Evolutionary conservation across 2,329 filamentous ascomycete species (phyloP).

Genomic region (Dactylellina parvicollis): DNA sequence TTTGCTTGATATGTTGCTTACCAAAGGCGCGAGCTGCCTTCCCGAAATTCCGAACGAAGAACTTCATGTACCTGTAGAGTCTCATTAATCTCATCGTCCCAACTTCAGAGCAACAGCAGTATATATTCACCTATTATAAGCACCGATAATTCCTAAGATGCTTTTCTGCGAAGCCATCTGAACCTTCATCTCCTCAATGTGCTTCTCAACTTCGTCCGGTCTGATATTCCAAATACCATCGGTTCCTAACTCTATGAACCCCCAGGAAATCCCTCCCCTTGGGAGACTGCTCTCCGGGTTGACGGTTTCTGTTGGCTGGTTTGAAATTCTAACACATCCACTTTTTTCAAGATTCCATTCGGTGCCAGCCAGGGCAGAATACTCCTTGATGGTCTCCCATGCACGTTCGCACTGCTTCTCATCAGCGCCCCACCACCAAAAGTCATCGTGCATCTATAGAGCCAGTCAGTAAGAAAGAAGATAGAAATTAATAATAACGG

Average conservation of each 20-base stretch:
- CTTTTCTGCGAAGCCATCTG: slow-evolving; percentile 68
- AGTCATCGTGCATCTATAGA: slow-evolving; percentile 68
- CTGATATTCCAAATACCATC: slow-evolving; percentile 70
- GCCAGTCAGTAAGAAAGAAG: slow-evolving; percentile 62
- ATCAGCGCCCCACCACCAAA: slow-evolving; percentile 72
- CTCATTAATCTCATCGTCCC: slow-evolving; percentile 71
- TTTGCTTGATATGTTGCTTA: slow-evolving; percentile 67
- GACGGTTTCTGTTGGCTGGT: neutral
- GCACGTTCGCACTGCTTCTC: slow-evolving; percentile 66
- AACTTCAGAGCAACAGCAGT: no score
- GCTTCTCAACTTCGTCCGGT: slow-evolving; percentile 68
- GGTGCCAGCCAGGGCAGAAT: slow-evolving; percentile 68
- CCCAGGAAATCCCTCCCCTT: slow-evolving; percentile 68
- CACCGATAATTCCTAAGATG: slow-evolving; percentile 70
- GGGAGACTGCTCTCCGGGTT: slow-evolving; percentile 62
- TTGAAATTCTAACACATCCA: slow-evolving; percentile 61
- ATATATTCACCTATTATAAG: slow-evolving; percentile 68
- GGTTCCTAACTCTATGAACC: slow-evolving; percentile 69
- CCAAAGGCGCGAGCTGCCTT: slow-evolving; percentile 67
- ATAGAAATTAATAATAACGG: slow-evolving; percentile 60
- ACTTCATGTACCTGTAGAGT: slow-evolving; percentile 61
- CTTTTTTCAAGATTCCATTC: slow-evolving; percentile 71
- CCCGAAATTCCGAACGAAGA: slow-evolving; percentile 70
- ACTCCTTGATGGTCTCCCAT: slow-evolving; percentile 70
- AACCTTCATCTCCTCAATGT: slow-evolving; percentile 69